phyloP scores from a whole-genome alignment of 2,329 filamentous ascomycete species.

The Podosphaera leucotricha region DNA sequence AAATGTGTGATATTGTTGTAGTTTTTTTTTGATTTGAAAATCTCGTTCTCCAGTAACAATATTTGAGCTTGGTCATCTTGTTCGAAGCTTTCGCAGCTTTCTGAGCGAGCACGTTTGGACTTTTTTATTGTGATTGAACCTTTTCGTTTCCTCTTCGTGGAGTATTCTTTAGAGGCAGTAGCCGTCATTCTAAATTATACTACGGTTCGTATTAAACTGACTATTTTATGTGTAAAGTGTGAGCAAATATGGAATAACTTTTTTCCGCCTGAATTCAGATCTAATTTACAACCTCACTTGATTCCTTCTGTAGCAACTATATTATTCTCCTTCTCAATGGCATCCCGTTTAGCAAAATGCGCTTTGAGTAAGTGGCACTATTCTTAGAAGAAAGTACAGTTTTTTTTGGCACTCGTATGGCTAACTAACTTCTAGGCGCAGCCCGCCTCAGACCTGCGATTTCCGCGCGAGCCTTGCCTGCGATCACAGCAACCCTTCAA shows the following conservation, averaged over 20 bases:
- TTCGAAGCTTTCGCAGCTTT: slow-evolving; percentile 24
- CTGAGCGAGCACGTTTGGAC: slow-evolving; percentile 21
- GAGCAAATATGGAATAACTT: neutral
- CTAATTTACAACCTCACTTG: no score
- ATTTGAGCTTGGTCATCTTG: slow-evolving; percentile 41
- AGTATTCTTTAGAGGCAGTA: neutral
- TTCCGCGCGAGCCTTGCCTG: slow-evolving; percentile 50
- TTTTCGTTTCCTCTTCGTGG: slow-evolving; percentile 24
- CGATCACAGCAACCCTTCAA: slow-evolving; percentile 44
- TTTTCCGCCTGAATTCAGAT: neutral
- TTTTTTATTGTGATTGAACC: slow-evolving; percentile 23
- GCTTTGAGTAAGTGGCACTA: slow-evolving; percentile 53
- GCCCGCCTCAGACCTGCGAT: slow-evolving; percentile 70
- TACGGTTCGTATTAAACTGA: no score
- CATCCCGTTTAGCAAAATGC: slow-evolving; percentile 89
- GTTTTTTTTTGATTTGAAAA: slow-evolving; percentile 66
- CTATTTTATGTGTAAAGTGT: no score
- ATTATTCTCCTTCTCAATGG: no score
- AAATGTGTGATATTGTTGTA: slow-evolving; percentile 75
- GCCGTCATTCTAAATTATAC: neutral
- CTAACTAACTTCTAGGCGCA: slow-evolving; percentile 32
- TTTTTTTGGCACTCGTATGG: slow-evolving; percentile 12
- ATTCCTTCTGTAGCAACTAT: no score
- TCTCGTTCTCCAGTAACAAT: slow-evolving; percentile 52
- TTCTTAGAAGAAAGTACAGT: neutral